Conservation (phyloP, 1,284 basidiomycete species). For the Leccinum angustisporum region DNA sequence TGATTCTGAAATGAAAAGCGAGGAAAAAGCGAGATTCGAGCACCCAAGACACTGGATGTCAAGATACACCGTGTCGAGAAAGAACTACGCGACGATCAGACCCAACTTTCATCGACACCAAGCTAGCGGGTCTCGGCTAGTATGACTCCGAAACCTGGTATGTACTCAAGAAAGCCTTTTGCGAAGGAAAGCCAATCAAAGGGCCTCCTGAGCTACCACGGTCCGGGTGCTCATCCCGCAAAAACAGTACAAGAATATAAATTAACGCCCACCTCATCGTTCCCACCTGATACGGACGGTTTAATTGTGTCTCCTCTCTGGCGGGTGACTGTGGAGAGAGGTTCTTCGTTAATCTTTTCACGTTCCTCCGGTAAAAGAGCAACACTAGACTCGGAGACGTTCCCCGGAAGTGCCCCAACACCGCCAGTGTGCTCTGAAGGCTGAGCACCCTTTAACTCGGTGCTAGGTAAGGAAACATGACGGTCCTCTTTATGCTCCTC, state of each 20-base stretch:
- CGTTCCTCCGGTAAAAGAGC: conserved; percentile 35
- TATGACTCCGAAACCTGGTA: not conserved
- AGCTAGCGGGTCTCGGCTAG: not conserved
- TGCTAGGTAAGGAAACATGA: conserved; percentile 27
- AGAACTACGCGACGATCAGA: not conserved
- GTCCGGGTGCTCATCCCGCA: not conserved
- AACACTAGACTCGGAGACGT: conserved; percentile 33
- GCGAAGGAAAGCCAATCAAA: not conserved
- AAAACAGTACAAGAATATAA: not conserved
- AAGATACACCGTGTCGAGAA: not conserved
- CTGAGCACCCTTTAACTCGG: conserved; percentile 27
- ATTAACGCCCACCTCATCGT: conserved; percentile 24
- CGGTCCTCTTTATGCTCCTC: not conserved
- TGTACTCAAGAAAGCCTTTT: not conserved
- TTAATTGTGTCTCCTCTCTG: conserved; percentile 26
- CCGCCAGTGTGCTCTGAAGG: conserved; percentile 28
- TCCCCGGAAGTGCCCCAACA: conserved; percentile 33
- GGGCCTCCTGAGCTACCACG: not conserved
- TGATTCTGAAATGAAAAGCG: not conserved
- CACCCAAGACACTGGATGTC: not conserved
- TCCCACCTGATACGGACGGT: not conserved
- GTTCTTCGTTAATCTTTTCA: conserved; percentile 8
- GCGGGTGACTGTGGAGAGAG: conserved; percentile 1
- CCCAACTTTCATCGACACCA: not conserved
- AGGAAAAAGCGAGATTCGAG: not conserved